Percentiles rank a stretch among this genome's conserved stretches.
These are phyloP conservation scores for Xylaria multiplex DNA, from an alignment of 2,329 filamentous ascomycete genomes.

Conservation along the genomic window DNA sequence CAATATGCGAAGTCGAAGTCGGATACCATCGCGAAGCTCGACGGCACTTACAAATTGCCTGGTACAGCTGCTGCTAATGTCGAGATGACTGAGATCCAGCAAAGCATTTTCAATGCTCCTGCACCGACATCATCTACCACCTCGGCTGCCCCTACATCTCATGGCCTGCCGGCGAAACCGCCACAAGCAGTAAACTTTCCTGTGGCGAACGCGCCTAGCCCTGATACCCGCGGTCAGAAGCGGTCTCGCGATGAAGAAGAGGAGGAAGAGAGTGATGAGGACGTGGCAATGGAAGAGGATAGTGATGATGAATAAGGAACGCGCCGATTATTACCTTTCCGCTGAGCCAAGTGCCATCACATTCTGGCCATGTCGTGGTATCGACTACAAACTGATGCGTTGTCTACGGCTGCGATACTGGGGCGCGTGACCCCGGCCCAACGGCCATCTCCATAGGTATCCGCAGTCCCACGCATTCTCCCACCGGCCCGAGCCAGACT, in stretches of 20 bases:
- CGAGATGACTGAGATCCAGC: constrained; percentile 77
- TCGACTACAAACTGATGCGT: constrained; percentile 1
- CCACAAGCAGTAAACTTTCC: constrained; percentile 57
- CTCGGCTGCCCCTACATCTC: constrained; percentile 51
- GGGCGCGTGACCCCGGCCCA: constrained; percentile 30
- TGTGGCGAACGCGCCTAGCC: constrained; percentile 62
- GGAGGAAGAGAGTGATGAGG: constrained; percentile 71
- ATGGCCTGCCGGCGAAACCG: constrained; percentile 60
- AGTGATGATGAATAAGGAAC: constrained; percentile 38
- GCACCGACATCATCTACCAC: constrained; percentile 60
- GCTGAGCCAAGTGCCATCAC: background rate
- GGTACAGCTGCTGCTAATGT: constrained; percentile 62
- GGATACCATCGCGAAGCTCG: constrained; percentile 86
- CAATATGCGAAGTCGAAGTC: constrained; percentile 91
- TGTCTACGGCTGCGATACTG: constrained; percentile 4
- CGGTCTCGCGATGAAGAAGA: constrained; percentile 75
- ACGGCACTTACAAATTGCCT: constrained; percentile 85
- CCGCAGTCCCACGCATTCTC: constrained; percentile 80
- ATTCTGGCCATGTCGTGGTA: constrained; percentile 14
- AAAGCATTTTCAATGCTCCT: constrained; percentile 81
- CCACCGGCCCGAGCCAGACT: constrained; percentile 89
- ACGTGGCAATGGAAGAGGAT: constrained; percentile 57
- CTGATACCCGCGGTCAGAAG: constrained; percentile 73
- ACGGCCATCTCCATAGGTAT: constrained; percentile 75
- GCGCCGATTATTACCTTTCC: constrained; percentile 22